phyloP scores from a whole-genome alignment of 176 grass and related monocot genomes.

The Pharus latifolius region DNA sequence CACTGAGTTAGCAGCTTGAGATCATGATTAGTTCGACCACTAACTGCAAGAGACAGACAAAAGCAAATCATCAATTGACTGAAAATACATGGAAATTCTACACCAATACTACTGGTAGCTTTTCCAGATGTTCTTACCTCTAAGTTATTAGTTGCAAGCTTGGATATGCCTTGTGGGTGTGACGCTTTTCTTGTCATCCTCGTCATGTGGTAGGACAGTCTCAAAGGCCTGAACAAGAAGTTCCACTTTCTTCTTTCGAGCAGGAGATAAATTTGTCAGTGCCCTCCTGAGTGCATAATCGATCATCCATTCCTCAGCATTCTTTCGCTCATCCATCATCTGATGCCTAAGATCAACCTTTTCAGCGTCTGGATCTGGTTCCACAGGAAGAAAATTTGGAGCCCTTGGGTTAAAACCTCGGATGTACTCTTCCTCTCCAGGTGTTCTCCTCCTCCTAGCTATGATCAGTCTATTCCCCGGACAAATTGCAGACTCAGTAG shows the following conservation, averaged over 20 bases:
- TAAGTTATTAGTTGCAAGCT: slow-evolving; percentile 37
- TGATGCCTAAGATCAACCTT: slow-evolving; percentile 92
- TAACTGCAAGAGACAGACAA: slow-evolving; percentile 22
- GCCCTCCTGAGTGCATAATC: slow-evolving; percentile 71
- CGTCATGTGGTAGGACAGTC: slow-evolving; percentile 42
- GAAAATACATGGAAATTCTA: neutral
- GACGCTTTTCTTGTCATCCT: slow-evolving; percentile 32
- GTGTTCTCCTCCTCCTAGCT: slow-evolving; percentile 43
- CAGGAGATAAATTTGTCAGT: slow-evolving; percentile 54
- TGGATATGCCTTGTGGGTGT: slow-evolving; percentile 17
- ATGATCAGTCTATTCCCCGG: slow-evolving; percentile 34
- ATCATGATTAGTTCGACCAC: slow-evolving; percentile 35
- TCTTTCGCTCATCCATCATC: slow-evolving; percentile 78
- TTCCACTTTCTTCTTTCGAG: slow-evolving; percentile 77
- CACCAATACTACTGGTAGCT: neutral
- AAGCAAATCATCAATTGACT: neutral
- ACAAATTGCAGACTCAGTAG: slow-evolving; percentile 17
- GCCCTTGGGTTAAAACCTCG: slow-evolving; percentile 65
- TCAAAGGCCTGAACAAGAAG: slow-evolving; percentile 93
- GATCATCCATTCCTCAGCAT: slow-evolving; percentile 95
- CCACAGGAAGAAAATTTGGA: slow-evolving; percentile 71
- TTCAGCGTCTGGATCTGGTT: slow-evolving; percentile 63
- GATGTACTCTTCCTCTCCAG: slow-evolving; percentile 56
- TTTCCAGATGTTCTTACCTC: neutral
- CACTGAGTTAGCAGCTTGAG: slow-evolving; percentile 44